phyloP scores from a whole-genome alignment of 2,329 filamentous ascomycete species.

The Coniochaeta pulveracea region DNA sequence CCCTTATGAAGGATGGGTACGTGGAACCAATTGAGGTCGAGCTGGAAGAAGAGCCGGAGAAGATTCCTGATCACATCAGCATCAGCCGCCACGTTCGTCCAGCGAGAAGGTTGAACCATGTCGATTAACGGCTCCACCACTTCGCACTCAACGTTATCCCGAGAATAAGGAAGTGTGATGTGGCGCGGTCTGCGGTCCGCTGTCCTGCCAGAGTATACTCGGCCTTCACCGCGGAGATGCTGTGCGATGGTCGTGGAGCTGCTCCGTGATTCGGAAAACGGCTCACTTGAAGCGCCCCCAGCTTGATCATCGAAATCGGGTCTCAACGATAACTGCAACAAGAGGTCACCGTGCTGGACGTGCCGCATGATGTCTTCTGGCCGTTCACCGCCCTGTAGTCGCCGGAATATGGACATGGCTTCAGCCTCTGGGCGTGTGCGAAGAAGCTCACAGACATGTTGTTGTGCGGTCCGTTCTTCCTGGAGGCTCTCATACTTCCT shows the following conservation, averaged over 20 bases:
- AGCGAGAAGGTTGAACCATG: conserved; percentile 18
- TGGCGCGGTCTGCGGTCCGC: conserved; percentile 14
- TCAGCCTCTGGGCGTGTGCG: conserved; percentile 15
- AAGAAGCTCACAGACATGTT: conserved; percentile 17
- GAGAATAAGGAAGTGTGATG: conserved; percentile 20
- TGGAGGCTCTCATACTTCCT: conserved; percentile 18
- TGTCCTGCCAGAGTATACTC: conserved; percentile 17
- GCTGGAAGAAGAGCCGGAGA: conserved; percentile 57
- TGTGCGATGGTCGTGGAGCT: conserved; percentile 10
- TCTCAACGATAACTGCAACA: conserved; percentile 24
- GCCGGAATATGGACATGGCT: conserved; percentile 20
- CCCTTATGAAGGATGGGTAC: conserved; percentile 24
- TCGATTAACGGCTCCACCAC: conserved; percentile 21
- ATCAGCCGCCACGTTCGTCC: conserved; percentile 24
- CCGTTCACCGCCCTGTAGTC: conserved; percentile 23
- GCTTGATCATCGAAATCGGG: conserved; percentile 24
- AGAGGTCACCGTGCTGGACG: conserved; percentile 21
- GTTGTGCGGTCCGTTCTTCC: conserved; percentile 14
- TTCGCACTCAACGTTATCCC: neutral
- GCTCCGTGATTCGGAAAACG: neutral
- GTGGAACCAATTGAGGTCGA: conserved; percentile 24
- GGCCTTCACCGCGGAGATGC: conserved; percentile 1
- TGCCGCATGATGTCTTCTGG: conserved; percentile 19
- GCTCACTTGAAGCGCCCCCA: conserved; percentile 13
- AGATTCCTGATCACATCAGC: conserved; percentile 30